Percentiles rank a stretch among this genome's conserved stretches.
Conservation (phyloP, 352 stramenopile genomes). For the Phytopythium kandeliae region DNA sequence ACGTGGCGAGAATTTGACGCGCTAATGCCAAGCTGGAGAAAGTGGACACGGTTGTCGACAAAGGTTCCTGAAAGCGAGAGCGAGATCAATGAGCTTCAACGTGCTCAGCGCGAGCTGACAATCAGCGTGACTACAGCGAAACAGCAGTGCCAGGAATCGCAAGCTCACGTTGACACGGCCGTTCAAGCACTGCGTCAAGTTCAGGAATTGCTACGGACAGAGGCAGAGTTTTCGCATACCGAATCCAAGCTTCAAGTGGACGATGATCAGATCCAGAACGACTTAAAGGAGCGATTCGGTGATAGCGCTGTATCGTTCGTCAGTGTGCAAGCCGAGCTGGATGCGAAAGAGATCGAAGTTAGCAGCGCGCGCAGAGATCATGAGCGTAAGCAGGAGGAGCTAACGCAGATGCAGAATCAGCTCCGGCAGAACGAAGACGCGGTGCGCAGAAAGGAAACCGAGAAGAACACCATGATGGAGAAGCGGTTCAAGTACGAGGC, state of each 20-base stretch:
- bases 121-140: not conserved
- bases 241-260: not conserved
- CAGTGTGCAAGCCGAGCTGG: slow-evolving; percentile 32
- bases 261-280: not conserved
- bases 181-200: not conserved
- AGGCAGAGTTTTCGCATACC: not conserved
- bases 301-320: slow-evolving; percentile 33
- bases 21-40: slow-evolving; percentile 62
- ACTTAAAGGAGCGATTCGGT: slow-evolving; percentile 17
- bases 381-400: slow-evolving; percentile 46
- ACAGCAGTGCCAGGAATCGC: not conserved
- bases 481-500: slow-evolving; percentile 50
- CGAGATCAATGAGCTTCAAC: slow-evolving; percentile 46
- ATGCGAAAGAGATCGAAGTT: slow-evolving; percentile 44
- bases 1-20: slow-evolving; percentile 56
- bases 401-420: slow-evolving; percentile 38
- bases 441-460: slow-evolving; percentile 38
- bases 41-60: slow-evolving; percentile 47
- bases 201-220: not conserved
- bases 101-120: not conserved
- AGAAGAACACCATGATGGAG: slow-evolving; percentile 44
- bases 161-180: not conserved
- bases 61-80: slow-evolving; percentile 38
- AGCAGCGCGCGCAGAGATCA: slow-evolving; percentile 44
- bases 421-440: slow-evolving; percentile 62